These are phyloP conservation scores for Trichoderma guizhouense DNA, from an alignment of 2,329 filamentous ascomycete species.

Conservation along the genomic window DNA sequence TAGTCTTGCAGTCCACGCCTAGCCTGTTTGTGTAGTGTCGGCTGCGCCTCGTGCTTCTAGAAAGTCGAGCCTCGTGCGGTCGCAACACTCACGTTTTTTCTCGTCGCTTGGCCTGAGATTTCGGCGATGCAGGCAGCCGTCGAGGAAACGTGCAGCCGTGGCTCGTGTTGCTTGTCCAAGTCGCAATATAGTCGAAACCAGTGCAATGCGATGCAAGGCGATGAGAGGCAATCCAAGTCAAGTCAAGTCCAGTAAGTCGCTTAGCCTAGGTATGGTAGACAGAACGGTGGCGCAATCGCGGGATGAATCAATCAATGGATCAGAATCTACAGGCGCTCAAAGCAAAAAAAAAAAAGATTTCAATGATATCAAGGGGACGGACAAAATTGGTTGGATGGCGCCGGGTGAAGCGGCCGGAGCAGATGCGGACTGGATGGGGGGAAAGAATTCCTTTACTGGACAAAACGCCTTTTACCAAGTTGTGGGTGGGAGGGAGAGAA, in stretches of 20 bases:
- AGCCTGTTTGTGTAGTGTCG: slow-evolving; percentile 13
- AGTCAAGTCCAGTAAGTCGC: not conserved
- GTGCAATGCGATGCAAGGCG: not conserved
- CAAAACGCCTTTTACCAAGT: not conserved
- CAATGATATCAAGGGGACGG: not conserved
- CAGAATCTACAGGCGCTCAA: not conserved
- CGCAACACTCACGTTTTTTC: not conserved
- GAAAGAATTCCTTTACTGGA: not conserved
- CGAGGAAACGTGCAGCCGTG: slow-evolving; percentile 17
- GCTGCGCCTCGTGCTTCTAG: slow-evolving; percentile 20
- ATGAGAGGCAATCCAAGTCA: not conserved
- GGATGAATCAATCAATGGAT: not conserved
- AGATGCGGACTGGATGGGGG: not conserved
- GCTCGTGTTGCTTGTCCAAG: not conserved
- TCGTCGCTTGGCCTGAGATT: not conserved
- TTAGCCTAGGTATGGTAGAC: not conserved
- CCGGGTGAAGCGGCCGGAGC: slow-evolving; percentile 1
- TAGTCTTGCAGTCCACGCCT: not conserved
- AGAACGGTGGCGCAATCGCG: not conserved
- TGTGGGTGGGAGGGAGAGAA: not conserved
- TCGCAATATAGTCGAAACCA: not conserved
- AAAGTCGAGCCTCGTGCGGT: slow-evolving; percentile 2
- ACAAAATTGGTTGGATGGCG: not conserved
- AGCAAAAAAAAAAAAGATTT: not conserved
- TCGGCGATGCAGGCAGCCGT: slow-evolving; percentile 17